Evolutionary conservation across 2,329 filamentous ascomycete genomes (phyloP).

Genomic region (Colletotrichum karsti): DNA sequence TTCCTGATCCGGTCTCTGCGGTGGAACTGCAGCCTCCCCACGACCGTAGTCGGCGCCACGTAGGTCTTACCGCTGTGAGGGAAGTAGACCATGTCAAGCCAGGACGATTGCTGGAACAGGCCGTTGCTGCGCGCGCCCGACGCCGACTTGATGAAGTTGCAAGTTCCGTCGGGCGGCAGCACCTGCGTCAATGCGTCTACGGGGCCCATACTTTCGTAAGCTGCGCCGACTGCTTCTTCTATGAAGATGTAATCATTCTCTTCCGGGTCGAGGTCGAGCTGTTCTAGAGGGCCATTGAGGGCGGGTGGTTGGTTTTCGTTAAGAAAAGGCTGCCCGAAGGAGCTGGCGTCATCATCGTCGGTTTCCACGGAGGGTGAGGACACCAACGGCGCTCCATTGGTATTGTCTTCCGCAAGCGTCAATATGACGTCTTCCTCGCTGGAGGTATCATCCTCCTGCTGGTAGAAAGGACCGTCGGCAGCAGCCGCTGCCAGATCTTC

Average conservation of each 20-base stretch:
- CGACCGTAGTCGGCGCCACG: not conserved
- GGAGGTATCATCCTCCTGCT: too few relatives aligned
- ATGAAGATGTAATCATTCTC: constrained; percentile 3
- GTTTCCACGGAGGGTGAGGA: too few relatives aligned
- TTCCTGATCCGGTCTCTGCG: constrained; percentile 6
- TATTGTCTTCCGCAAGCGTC: too few relatives aligned
- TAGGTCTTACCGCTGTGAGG: constrained; percentile 40
- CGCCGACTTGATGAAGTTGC: not conserved
- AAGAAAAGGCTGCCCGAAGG: too few relatives aligned
- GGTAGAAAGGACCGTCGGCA: too few relatives aligned
- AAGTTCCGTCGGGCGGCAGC: constrained; percentile 1
- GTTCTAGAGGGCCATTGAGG: too few relatives aligned
- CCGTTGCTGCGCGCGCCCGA: not conserved
- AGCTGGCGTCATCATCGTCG: too few relatives aligned
- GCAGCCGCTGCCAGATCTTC: too few relatives aligned
- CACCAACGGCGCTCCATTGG: too few relatives aligned
- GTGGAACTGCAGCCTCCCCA: constrained; percentile 11
- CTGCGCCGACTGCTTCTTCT: not conserved
- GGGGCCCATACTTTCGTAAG: not conserved
- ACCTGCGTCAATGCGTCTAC: not conserved
- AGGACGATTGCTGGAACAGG: not conserved
- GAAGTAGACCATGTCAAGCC: constrained; percentile 44
- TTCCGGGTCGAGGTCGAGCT: not conserved
- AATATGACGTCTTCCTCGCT: too few relatives aligned
- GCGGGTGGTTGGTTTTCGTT: too few relatives aligned